Evolutionary conservation across 768 basidiomycete genomes (phyloP), one percentile per base, ranked within the genome.

Genomic region (Coprinopsis cinerea): DNA sequence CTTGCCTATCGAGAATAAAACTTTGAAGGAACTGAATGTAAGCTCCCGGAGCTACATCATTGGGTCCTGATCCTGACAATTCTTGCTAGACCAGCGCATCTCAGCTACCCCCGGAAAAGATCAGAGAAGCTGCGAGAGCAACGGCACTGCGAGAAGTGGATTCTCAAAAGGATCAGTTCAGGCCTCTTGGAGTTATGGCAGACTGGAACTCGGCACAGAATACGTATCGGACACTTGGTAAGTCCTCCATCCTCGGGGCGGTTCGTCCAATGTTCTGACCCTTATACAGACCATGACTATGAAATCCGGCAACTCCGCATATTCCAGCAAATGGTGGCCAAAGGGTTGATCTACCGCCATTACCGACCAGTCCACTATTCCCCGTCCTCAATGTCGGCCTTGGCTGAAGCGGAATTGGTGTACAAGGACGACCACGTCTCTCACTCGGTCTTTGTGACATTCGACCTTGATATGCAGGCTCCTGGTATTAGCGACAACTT

Each of bases 1-100:
- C 4, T 79, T 97, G 11, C 95, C 95, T 0, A 97, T 98, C 53
- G 95, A 98, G 64, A 91, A 92, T 56, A 97, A 96, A 60, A 89
- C 93, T 0, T 69, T 99, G 28, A 73, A 85, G 52, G 78, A 85
- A 20, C 72, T 95, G 23, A 76, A 79, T 48, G 89, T 89, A 60
- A 48, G 78, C 60, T 37, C 15, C n/a, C n/a, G n/a, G n/a, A n/a
- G n/a, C n/a, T n/a, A n/a, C n/a, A n/a, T n/a, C n/a, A n/a, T n/a
- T n/a, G n/a, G n/a, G n/a, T n/a, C n/a, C n/a, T n/a, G n/a, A n/a
- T n/a, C n/a, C n/a, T n/a, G n/a, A n/a, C n/a, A 14, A 23, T 45
- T 25, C 14, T 36, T 17, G 44, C 39, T 78, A 64, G 80, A 84
- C 49, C 71, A 80, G 10, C 67, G 73, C 46, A 65, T 70, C 9